Base-by-base conservation (phyloP, 1,139 yeast genomes). In the Magnusiomyces suaveolens region DNA sequence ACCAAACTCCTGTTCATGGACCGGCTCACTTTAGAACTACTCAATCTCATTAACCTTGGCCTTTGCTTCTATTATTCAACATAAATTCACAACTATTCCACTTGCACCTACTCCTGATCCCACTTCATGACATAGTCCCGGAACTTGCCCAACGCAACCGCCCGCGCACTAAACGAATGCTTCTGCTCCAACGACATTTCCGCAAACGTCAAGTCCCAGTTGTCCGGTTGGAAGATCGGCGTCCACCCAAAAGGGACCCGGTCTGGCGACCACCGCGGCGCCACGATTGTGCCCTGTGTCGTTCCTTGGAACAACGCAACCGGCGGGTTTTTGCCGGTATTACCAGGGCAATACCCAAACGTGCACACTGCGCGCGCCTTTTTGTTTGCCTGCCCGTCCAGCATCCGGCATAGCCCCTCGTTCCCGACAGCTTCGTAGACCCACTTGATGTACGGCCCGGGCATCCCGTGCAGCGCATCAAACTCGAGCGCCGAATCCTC, bases 401-500 rank as follows among this genome's bases (percentile, higher is more conserved):
- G 75, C 84, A 92, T 78, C 62, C 84, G 81, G 54, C 83, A 87
- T 57, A 89, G 73, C 2, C 90, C 92, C 21, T 77, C 78, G 52
- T 85, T 75, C 0, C 96, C 96, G 60, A 89, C 69, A n/a, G 80
- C 72, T 57, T 82, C 72, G 50, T 87, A 79, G 71, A 90, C 90
- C 97, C 97, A 90, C 70, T 90, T 90, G 69, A 81, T 79, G 63
- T 81, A 81, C 1, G 98, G 97, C 10, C 99, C 99, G 1, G 99
- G 99, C 55, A 94, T 77, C 18, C 82, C 83, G 52, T 86, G 82
- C 67, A 85, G 77, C 1, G 95, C 96, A 55, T 77, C 78, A 69
- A 86, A 94, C 10, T 85, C 88, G 51, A 94, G 77, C 54, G 96
- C 90, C 0, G 98, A 92, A 65, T 94, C 99, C 67, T 94, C 99